Evolutionary conservation across 441 rosid species (phyloP).

Genomic region (Brassica hybrid): DNA sequence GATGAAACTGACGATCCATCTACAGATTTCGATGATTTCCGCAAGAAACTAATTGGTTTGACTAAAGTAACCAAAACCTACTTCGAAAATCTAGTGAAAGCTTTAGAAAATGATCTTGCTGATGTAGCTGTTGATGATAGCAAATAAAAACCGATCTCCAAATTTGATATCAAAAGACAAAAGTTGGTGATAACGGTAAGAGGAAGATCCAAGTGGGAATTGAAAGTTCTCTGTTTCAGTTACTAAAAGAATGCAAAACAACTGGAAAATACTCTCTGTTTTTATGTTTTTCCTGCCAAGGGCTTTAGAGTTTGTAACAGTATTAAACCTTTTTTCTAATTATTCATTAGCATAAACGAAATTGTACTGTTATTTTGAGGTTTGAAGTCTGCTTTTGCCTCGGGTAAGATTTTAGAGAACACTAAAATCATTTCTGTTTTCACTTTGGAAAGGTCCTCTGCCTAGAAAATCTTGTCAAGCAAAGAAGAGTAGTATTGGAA

Average conservation of each 20-base stretch:
- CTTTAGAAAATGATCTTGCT: conserved; percentile 77
- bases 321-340: neutral
- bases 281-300: neutral
- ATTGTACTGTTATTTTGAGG: neutral
- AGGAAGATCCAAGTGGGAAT: neutral
- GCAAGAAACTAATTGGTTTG: conserved; percentile 51
- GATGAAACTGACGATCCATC: conserved; percentile 45
- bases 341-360: neutral
- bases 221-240: neutral
- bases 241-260: neutral
- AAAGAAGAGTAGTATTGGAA: neutral
- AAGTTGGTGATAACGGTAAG: neutral
- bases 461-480: neutral
- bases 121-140: conserved; percentile 50
- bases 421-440: neutral
- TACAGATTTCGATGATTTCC: conserved; percentile 66
- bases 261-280: neutral
- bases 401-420: neutral
- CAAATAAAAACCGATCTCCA: conserved; percentile 16
- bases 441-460: neutral
- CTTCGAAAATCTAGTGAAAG: conserved; percentile 79
- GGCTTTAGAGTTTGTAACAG: neutral
- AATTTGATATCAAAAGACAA: neutral
- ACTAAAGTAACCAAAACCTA: conserved; percentile 71
- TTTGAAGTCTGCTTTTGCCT: neutral